Evolutionary conservation across 371 early-diverging fungal species (phyloP), one percentile per base, ranked within the genome.

Genomic region (Umbelopsis sp.): DNA sequence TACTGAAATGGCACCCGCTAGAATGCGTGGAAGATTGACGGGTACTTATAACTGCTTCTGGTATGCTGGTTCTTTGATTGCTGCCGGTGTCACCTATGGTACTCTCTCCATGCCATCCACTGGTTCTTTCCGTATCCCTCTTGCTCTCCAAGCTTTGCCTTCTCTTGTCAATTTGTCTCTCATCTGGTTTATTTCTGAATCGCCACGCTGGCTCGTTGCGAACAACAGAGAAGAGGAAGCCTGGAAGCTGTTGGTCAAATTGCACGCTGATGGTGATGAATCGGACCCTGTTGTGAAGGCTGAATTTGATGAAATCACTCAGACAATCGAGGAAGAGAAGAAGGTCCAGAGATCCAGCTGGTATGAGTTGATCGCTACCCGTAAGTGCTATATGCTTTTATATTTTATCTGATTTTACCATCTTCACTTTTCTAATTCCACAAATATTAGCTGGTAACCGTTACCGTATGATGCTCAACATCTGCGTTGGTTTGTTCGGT

Each of bases 141-240:
- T 95, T 74, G 94, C 87, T 63, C 70, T 95, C 46, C 97, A 97
- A 76, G 76, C 87, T 38, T 81, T 93, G 20, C 95, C 95, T 44
- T 92, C 92, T 48, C 44, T 85, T 18, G 76, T 95, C 44, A 83
- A 97, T 32, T 69, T 90, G 20, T 5, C 74, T 62, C 81, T 91
- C 68, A 89, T 91, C 78, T 71, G 86, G 70, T 78, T 90, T 70
- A 87, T 94, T 80, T 96, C 96, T 12, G 83, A 75, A 74, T 93
- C 94, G 11, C 96, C 96, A 29, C 92, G 97, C 79, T 97, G 95
- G 94, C 79, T 97, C 67, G 83, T 88, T 44, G 85, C 80, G 65
- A 73, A 86, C 52, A 81, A 71, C 67, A 87, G 89, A 14, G 72
- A 84, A 52, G 92, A 90, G 18, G 93, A 95, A 69, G 94, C 91